A percentile compares a stretch with the other conserved stretches of the same genome.
Evolutionary conservation across 2,329 filamentous ascomycete genomes (phyloP).

Genomic region (Cadophora sp.): DNA sequence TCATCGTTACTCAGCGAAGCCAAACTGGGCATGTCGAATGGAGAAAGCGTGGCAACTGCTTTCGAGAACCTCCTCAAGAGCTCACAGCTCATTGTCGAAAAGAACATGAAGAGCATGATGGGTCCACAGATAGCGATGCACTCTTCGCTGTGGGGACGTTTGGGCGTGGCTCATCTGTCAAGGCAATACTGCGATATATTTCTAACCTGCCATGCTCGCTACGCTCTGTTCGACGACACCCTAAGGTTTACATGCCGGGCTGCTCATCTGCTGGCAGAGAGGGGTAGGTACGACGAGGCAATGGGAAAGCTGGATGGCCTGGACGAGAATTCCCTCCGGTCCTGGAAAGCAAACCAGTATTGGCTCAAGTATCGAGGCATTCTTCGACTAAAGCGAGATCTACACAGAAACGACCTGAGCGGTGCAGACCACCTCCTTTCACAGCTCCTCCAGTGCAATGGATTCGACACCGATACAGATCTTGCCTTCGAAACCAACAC

Average conservation of each 20-base stretch:
- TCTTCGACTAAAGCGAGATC: constrained; percentile 67
- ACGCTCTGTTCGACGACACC: constrained; percentile 75
- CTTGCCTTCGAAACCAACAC: constrained; percentile 64
- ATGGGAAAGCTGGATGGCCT: constrained; percentile 65
- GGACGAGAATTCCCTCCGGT: constrained; percentile 67
- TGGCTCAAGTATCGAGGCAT: constrained; percentile 72
- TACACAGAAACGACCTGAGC: constrained; percentile 63
- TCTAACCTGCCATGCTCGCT: constrained; percentile 71
- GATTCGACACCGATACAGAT: constrained; percentile 60
- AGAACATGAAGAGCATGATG: constrained; percentile 74
- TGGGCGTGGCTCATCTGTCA: constrained; percentile 67
- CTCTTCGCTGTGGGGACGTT: constrained; percentile 76
- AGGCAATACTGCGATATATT: constrained; percentile 74
- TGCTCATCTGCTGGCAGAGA: constrained; percentile 69
- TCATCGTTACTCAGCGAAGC: constrained; percentile 87
- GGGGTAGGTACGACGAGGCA: constrained; percentile 75
- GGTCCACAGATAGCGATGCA: constrained; percentile 77
- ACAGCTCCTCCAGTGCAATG: constrained; percentile 55
- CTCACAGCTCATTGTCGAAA: constrained; percentile 80
- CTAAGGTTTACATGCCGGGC: constrained; percentile 76
- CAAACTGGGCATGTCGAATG: constrained; percentile 77
- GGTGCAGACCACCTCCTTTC: constrained; percentile 63
- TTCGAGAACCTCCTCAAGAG: constrained; percentile 84
- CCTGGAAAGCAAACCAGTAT: constrained; percentile 80
- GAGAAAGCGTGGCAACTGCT: constrained; percentile 67